Evolutionary conservation across 2,329 filamentous ascomycete genomes (phyloP).

Genomic region (Ceratocystis alfenasii): DNA sequence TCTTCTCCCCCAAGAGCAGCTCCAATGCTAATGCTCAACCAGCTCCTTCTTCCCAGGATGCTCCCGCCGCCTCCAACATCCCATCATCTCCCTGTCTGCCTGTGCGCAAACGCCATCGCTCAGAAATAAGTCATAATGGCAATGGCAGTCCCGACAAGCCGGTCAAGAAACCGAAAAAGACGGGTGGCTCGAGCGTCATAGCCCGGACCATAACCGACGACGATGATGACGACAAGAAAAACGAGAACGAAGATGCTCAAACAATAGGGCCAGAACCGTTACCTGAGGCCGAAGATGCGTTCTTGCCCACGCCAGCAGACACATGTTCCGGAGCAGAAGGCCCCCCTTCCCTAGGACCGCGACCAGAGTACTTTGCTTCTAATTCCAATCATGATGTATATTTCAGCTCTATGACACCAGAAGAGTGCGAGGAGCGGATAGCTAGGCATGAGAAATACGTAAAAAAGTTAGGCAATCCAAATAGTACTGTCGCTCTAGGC

Average conservation of each 20-base stretch:
- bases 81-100: slow-evolving; percentile 26
- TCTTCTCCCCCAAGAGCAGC: slow-evolving; percentile 53
- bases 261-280: background rate
- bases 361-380: slow-evolving; percentile 14
- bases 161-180: slow-evolving; percentile 21
- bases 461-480: slow-evolving; percentile 75
- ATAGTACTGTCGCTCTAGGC: slow-evolving; percentile 59
- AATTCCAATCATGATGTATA: slow-evolving; percentile 18
- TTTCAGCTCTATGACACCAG: slow-evolving; percentile 32
- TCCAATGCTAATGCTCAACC: slow-evolving; percentile 26
- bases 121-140: slow-evolving; percentile 23
- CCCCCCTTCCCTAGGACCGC: background rate
- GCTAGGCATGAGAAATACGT: slow-evolving; percentile 65
- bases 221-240: slow-evolving; percentile 7
- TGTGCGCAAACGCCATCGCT: slow-evolving; percentile 24
- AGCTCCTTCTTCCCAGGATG: slow-evolving; percentile 30
- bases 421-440: slow-evolving; percentile 51
- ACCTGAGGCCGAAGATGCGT: background rate
- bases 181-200: slow-evolving; percentile 6
- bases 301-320: background rate
- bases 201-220: background rate
- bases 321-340: background rate
- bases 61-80: slow-evolving; percentile 26
- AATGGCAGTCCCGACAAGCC: slow-evolving; percentile 21
- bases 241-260: slow-evolving; percentile 11